Base-by-base conservation (phyloP, 306 rosid genomes). In the Acacia acuminata region DNA sequence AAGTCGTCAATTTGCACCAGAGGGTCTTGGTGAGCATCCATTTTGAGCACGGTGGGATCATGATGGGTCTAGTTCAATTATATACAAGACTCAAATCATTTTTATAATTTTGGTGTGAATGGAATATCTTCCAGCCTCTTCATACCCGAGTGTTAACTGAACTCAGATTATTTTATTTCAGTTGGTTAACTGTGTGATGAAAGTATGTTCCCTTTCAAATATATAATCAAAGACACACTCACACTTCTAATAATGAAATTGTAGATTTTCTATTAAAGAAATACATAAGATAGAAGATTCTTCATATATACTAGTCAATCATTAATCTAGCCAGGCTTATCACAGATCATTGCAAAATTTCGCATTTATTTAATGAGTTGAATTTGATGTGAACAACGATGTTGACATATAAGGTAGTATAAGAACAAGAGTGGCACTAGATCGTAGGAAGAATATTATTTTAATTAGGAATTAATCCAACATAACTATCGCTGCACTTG, bases 11-110 rank as follows among this genome's bases (percentile, higher is more conserved):
- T 82, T 76, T 71, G 74, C 24, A 34, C 24, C 20, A 68, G 72
- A 24, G 87, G 77, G 77, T 84, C 80, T 51, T 84, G 85, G 74
- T 58, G 51, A 63, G 43, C 51, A 66, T 86, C 86, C 92, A 89
- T 90, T 17, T 53, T 45, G 24, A 47, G 30, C 63, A 68, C 44
- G 30, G 67, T 70, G 69, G 64, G 82, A 25, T 36, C 3, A 77
- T 36, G 80, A 77, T 77, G 63, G 73, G 44, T 64, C 75, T 71
- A 13, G 48, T 43, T 15, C 20, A 25, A 53, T 73, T 80, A 77
- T 85, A 85, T 76, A 85, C 43, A 80, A 76, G 43, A 76, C 56
- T 80, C 85, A 64, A 75, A 77, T 20, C 17, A 40, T 79, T 75
- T 67, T 42, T 60, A 7, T 80, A 60, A n/a, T 77, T 63, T 73